Conservation (phyloP, 805 yeast species). For the Henningerozyma blattae region DNA sequence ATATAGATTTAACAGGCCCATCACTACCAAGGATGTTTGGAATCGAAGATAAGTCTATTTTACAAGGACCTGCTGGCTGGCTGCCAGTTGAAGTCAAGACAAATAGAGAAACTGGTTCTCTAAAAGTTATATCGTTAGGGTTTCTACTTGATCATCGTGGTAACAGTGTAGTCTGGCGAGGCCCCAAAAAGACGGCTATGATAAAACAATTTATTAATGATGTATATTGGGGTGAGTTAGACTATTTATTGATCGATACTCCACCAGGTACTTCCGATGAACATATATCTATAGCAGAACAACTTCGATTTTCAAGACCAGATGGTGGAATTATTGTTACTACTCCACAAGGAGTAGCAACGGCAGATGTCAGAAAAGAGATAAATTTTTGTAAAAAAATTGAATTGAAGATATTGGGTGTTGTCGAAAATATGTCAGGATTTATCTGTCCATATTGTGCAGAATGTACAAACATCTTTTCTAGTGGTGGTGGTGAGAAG, state of each 20-base stretch:
- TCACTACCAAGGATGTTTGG: conserved; percentile 96
- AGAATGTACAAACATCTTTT: conserved; percentile 85
- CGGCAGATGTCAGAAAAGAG: conserved; percentile 91
- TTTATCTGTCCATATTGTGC: conserved; percentile 89
- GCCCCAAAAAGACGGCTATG: conserved; percentile 98
- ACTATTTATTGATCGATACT: conserved; percentile 77
- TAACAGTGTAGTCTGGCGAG: conserved; percentile 93
- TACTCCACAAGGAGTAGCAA: conserved; percentile 88
- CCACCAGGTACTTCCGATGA: conserved; percentile 99
- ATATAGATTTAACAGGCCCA: conserved; percentile 94
- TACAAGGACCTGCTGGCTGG: conserved; percentile 81
- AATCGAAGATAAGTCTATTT: conserved; percentile 65
- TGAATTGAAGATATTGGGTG: conserved; percentile 65
- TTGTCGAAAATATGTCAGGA: conserved; percentile 95
- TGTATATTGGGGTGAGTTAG: conserved; percentile 78
- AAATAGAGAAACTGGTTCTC: conserved; percentile 28
- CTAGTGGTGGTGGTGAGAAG: conserved; percentile 80
- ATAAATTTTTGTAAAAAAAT: conserved; percentile 86
- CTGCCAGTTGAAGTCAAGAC: conserved; percentile 54
- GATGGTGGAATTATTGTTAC: conserved; percentile 95
- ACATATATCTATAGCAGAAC: conserved; percentile 94
- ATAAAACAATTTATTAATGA: conserved; percentile 84
- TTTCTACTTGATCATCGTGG: conserved; percentile 76
- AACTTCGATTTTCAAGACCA: conserved; percentile 53
- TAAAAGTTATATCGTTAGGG: conserved; percentile 78